Percentiles rank a stretch among this genome's conserved stretches.
Evolutionary conservation across 495 filamentous ascomycete genomes (phyloP).

Genomic region (Penicillium flavigenum): DNA sequence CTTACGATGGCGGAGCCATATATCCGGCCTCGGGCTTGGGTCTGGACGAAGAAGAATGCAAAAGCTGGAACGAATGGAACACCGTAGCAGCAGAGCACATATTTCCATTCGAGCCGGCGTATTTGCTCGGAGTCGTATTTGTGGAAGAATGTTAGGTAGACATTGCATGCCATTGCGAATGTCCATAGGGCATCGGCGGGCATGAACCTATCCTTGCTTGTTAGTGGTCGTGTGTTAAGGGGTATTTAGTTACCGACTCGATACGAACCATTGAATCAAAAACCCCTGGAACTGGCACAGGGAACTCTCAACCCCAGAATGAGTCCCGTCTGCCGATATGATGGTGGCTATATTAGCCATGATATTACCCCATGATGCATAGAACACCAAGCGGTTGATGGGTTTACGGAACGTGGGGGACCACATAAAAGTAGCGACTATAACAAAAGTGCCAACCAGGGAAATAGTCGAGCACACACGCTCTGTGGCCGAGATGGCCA

Average conservation of each 20-base stretch:
- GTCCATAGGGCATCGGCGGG: slow-evolving; percentile 79
- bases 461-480: slow-evolving; percentile 68
- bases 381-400: slow-evolving; percentile 87
- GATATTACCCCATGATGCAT: slow-evolving; percentile 80
- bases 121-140: slow-evolving; percentile 68
- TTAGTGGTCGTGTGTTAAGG: background rate
- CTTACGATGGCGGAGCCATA: slow-evolving; percentile 72
- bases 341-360: slow-evolving; percentile 77
- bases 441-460: slow-evolving; percentile 67
- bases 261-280: slow-evolving; percentile 65
- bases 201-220: slow-evolving; percentile 56
- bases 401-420: slow-evolving; percentile 60
- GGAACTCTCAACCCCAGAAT: slow-evolving; percentile 40
- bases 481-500: slow-evolving; percentile 62
- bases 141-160: slow-evolving; percentile 81
- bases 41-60: slow-evolving; percentile 62
- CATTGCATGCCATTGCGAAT: slow-evolving; percentile 84
- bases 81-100: slow-evolving; percentile 72
- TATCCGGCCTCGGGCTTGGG: slow-evolving; percentile 48
- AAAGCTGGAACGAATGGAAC: slow-evolving; percentile 70
- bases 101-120: slow-evolving; percentile 67
- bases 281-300: slow-evolving; percentile 78
- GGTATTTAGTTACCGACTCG: background rate
- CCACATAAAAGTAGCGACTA: slow-evolving; percentile 67
- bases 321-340: slow-evolving; percentile 61